Percentiles rank a stretch among this genome's conserved stretches.
phyloP scores from a whole-genome alignment of 2,329 filamentous ascomycete species.

The Penicillium capsulatum region DNA sequence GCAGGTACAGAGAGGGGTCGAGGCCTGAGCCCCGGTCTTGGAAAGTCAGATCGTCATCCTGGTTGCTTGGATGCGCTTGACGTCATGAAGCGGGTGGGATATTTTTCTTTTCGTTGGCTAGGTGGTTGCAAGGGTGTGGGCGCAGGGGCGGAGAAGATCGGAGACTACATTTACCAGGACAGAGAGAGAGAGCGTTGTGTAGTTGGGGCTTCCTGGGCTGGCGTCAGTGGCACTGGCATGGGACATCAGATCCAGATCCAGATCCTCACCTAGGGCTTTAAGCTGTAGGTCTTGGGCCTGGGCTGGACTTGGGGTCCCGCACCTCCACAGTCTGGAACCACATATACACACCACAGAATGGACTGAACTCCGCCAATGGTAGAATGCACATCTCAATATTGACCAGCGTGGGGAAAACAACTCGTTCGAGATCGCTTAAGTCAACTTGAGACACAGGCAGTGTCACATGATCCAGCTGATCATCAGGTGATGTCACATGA shows the following conservation, averaged over 20 bases:
- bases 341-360: no score
- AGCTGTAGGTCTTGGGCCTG: neutral
- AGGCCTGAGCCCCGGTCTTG: slow-evolving; percentile 18
- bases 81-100: slow-evolving; percentile 14
- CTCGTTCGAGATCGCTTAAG: no score
- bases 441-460: no score
- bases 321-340: no score
- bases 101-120: slow-evolving; percentile 1
- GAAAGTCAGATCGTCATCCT: slow-evolving; percentile 10
- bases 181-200: neutral
- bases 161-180: neutral
- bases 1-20: no score
- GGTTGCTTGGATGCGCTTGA: slow-evolving; percentile 12
- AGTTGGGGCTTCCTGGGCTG: slow-evolving; percentile 4
- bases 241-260: slow-evolving; percentile 8
- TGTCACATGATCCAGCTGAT: neutral
- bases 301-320: no score
- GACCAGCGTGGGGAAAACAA: no score
- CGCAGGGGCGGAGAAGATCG: neutral
- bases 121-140: no score
- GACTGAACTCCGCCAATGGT: no score
- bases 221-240: slow-evolving; percentile 12
- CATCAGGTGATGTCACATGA: slow-evolving; percentile 1
- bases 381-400: no score
- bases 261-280: neutral